These are phyloP conservation scores for Copromyces sp. DNA, from an alignment of 495 filamentous ascomycete species.

Conservation along the genomic window DNA sequence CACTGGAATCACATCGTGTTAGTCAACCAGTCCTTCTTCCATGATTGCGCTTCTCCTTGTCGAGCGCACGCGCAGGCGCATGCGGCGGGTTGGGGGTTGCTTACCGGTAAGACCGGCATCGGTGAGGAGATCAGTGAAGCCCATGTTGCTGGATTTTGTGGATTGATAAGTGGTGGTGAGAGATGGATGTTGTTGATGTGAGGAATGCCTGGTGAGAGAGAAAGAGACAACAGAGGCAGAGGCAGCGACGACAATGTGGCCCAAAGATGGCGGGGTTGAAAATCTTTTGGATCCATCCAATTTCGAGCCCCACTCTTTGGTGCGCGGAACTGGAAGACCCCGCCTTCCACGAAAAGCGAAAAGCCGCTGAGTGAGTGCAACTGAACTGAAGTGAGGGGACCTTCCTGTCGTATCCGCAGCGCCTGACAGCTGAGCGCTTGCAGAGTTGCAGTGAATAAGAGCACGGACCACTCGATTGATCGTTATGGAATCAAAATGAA, in stretches of 20 bases:
- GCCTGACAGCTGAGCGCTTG: neutral
- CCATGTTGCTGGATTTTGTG: slow-evolving; percentile 49
- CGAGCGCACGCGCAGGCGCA: neutral
- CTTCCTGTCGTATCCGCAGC: neutral
- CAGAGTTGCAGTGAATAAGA: neutral
- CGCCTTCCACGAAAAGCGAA: neutral
- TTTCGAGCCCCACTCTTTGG: neutral
- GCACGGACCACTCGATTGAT: neutral
- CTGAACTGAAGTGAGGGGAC: neutral
- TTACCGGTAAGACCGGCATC: slow-evolving; percentile 79
- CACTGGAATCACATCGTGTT: slow-evolving; percentile 43
- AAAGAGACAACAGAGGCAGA: slow-evolving; percentile 3
- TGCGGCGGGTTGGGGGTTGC: slow-evolving; percentile 19
- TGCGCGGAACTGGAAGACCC: neutral
- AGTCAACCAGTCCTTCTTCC: neutral
- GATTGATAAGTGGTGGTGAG: neutral
- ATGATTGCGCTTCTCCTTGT: neutral
- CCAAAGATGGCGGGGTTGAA: slow-evolving; percentile 17
- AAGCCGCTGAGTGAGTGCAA: neutral
- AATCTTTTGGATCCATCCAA: slow-evolving; percentile 8
- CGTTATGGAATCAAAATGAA: neutral
- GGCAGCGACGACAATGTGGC: slow-evolving; percentile 1
- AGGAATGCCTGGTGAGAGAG: slow-evolving; percentile 1
- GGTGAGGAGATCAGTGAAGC: slow-evolving; percentile 85
- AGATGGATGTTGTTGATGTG: neutral